Conservation (phyloP, 1,284 basidiomycete species). For the Trichosporon faecale region DNA sequence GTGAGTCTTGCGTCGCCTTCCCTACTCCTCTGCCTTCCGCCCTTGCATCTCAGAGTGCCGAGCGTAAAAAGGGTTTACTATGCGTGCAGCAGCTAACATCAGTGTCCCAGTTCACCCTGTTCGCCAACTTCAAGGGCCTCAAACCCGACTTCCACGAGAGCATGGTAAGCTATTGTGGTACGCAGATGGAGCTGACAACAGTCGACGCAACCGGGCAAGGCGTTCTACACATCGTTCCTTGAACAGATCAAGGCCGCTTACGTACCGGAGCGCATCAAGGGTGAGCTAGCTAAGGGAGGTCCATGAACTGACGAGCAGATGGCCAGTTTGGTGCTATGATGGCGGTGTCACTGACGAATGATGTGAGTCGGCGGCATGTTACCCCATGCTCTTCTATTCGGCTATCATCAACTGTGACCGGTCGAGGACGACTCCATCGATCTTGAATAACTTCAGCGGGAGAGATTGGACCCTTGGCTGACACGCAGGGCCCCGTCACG, state of each 20-base stretch:
- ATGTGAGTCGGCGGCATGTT: no score
- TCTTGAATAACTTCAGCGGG: no score
- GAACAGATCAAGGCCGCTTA: conserved; percentile 65
- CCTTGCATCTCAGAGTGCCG: no score
- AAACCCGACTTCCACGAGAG: conserved; percentile 76
- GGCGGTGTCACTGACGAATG: conserved; percentile 78
- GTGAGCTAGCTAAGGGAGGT: conserved; percentile 50
- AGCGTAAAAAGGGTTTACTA: no score
- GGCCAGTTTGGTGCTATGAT: conserved; percentile 93
- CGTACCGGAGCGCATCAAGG: conserved; percentile 70
- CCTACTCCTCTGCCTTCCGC: not conserved
- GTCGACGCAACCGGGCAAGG: conserved; percentile 65
- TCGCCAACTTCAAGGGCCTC: conserved; percentile 79
- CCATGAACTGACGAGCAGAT: conserved; percentile 17
- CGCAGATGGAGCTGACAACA: conserved; percentile 38
- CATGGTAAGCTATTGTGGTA: conserved; percentile 60
- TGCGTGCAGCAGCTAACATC: not conserved
- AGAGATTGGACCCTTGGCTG: conserved; percentile 7
- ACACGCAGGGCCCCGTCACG: conserved; percentile 70
- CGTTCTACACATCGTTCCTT: conserved; percentile 69
- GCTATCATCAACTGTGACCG: no score
- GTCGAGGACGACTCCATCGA: no score
- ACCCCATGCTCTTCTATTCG: no score
- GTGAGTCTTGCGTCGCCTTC: conserved; percentile 30
- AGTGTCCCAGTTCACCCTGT: conserved; percentile 82